These are phyloP conservation scores for Raphanus raphanistrum DNA, from an alignment of 345 rosid species.

Conservation along the genomic window DNA sequence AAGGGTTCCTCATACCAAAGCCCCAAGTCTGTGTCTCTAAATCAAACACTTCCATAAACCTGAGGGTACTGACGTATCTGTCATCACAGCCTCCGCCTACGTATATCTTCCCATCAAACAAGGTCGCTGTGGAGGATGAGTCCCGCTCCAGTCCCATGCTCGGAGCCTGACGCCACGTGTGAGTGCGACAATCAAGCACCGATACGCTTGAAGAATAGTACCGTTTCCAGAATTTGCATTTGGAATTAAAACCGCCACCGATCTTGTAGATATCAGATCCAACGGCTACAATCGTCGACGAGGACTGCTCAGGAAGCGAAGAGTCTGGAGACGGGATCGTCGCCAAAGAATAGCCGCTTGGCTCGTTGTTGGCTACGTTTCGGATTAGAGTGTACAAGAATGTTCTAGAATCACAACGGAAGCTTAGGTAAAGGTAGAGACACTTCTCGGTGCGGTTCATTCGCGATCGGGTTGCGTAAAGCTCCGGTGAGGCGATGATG, in stretches of 20 bases:
- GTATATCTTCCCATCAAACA: conserved; percentile 21
- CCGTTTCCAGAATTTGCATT: neutral
- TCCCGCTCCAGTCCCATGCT: neutral
- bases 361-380: too few species aligned
- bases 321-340: conserved; percentile 11
- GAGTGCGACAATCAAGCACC: conserved; percentile 22
- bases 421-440: conserved; percentile 60
- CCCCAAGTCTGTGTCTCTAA: neutral
- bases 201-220: conserved; percentile 44
- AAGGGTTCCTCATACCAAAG: neutral
- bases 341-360: neutral
- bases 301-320: neutral
- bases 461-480: conserved; percentile 50
- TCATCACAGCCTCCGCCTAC: neutral
- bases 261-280: conserved; percentile 53
- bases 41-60: neutral
- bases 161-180: conserved; percentile 10
- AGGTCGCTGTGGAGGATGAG: neutral
- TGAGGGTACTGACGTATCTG: too few species aligned
- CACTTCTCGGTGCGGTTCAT: conserved; percentile 40
- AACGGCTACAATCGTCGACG: conserved; percentile 52
- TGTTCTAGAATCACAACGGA: conserved; percentile 28
- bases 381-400: conserved; percentile 49
- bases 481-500: conserved; percentile 49
- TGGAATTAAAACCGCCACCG: conserved; percentile 52